Base-by-base conservation (phyloP, 2,329 filamentous ascomycete species). In the Curvularia lunata region DNA sequence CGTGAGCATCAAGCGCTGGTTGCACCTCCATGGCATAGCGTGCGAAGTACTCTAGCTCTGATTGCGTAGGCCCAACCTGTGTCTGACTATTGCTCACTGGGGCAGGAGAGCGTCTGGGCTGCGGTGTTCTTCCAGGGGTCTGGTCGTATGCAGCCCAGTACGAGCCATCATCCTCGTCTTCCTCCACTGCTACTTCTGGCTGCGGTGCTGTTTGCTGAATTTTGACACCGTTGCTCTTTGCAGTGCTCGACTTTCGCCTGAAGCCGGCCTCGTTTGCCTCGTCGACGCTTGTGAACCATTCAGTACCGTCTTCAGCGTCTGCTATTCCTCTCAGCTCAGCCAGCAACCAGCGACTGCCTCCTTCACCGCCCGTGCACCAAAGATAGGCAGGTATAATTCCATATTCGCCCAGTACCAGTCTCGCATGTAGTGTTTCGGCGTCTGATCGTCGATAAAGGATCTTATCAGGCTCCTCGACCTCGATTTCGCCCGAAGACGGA, bases 71-170 rank as follows among this genome's bases (percentile, higher is more conserved):
- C 57, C 63, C 72, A 59, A 64, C 63, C 68, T 76, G 73, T 8
- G 66, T 77, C 63, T 52, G 73, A 68, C 76, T 37, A 76, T 75
- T 54, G 66, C 72, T 61, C 16, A 66, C 65, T 1, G 88, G 88
- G 12, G 85, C 87, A 3, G 88, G 88, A 4, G 88, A 89, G 23
- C 80, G 82, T 68, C 88, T 86, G 21, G 80, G 77, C 27, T 68
- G 63, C 6, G 76, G 76, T 30, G 76, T 77, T 18, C 66, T 63
- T 2, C 69, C 71, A 1, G 90, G 88, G 13, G 77, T 91, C 25
- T 85, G 84, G 74, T 94, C 93, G 59, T 86, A 85, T 30, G 86
- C 88, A 87, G 91, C 88, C 91, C 91, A 94, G 75, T 94, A 94
- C 66, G 88, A 89, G 60, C 92, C 88, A 30, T 90, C 88, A 21